Evolutionary conservation across 164 flowering plant genomes (phyloP).

Genomic region (Saururus chinensis): DNA sequence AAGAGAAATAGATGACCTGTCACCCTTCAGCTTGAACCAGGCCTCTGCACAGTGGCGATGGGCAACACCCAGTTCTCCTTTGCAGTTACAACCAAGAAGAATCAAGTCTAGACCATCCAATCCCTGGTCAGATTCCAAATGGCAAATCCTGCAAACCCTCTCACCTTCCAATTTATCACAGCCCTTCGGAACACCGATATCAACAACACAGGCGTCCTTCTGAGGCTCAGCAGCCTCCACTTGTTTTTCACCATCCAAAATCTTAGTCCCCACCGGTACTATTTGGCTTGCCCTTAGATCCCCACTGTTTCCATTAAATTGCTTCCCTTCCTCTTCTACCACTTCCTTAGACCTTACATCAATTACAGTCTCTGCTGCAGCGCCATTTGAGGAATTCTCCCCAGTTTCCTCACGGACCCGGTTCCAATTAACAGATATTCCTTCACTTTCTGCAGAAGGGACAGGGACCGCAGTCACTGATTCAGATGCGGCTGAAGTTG

Average conservation of each 20-base stretch:
- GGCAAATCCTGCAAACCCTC: constrained; percentile 79
- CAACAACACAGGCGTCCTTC: constrained; percentile 20
- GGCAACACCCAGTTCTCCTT: constrained; percentile 68
- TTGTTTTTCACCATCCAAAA: constrained; percentile 10
- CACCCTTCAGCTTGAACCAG: constrained; percentile 85
- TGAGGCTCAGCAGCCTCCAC: constrained; percentile 13
- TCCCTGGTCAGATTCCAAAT: constrained; percentile 40
- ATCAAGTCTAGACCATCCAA: constrained; percentile 35
- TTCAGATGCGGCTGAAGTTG: background rate
- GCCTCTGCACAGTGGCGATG: constrained; percentile 78
- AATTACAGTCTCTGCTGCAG: constrained; percentile 3
- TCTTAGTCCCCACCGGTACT: constrained; percentile 14
- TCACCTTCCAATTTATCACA: constrained; percentile 23
- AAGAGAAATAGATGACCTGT: constrained; percentile 40
- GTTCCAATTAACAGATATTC: constrained; percentile 1
- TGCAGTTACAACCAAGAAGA: constrained; percentile 77
- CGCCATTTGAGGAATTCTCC: background rate
- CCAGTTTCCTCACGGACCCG: constrained; percentile 6
- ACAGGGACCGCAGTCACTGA: background rate
- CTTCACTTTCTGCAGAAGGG: constrained; percentile 4
- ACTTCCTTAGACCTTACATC: constrained; percentile 3
- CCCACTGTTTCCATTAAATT: background rate
- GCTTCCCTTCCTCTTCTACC: too few relatives aligned
- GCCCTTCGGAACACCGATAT: constrained; percentile 20
- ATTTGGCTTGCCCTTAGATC: background rate